phyloP scores from a whole-genome alignment of 495 filamentous ascomycete genomes.

The Hypomontagnella submonticulosa region DNA sequence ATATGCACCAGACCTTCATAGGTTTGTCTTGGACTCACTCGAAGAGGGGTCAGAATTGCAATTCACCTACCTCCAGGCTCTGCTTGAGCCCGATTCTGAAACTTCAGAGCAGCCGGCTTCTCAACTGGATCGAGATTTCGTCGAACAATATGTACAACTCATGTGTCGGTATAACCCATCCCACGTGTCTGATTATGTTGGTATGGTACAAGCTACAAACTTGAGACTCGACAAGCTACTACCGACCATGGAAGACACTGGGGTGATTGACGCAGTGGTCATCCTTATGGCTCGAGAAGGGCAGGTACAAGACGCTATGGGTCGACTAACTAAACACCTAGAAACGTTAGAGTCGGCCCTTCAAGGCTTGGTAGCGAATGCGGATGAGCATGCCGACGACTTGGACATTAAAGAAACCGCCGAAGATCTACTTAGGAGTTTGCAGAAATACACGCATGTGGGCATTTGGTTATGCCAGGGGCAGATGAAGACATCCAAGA shows the following conservation, averaged over 20 bases:
- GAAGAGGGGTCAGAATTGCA: constrained; percentile 71
- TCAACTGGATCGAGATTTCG: constrained; percentile 62
- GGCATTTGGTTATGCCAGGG: constrained; percentile 96
- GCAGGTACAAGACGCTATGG: constrained; percentile 83
- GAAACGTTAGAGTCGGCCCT: constrained; percentile 81
- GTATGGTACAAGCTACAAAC: constrained; percentile 79
- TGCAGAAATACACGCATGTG: constrained; percentile 89
- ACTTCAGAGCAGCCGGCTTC: constrained; percentile 51
- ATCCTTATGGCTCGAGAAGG: constrained; percentile 92
- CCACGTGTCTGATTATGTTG: constrained; percentile 88
- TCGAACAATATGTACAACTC: constrained; percentile 88
- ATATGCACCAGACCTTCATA: constrained; percentile 76
- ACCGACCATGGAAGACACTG: constrained; percentile 86
- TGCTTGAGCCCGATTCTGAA: constrained; percentile 75
- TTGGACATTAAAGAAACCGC: constrained; percentile 59
- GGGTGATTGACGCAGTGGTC: constrained; percentile 92
- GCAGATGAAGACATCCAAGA: constrained; percentile 74
- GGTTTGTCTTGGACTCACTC: constrained; percentile 72
- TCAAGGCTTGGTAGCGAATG: constrained; percentile 72
- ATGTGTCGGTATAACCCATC: constrained; percentile 85
- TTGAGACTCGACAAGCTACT: constrained; percentile 83
- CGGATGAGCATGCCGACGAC: constrained; percentile 58
- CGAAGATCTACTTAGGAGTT: constrained; percentile 73
- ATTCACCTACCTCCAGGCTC: constrained; percentile 79
- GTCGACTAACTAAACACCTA: constrained; percentile 81